Base-by-base conservation (phyloP, 345 rosid genomes). In the Pseudoturritis turrita region DNA sequence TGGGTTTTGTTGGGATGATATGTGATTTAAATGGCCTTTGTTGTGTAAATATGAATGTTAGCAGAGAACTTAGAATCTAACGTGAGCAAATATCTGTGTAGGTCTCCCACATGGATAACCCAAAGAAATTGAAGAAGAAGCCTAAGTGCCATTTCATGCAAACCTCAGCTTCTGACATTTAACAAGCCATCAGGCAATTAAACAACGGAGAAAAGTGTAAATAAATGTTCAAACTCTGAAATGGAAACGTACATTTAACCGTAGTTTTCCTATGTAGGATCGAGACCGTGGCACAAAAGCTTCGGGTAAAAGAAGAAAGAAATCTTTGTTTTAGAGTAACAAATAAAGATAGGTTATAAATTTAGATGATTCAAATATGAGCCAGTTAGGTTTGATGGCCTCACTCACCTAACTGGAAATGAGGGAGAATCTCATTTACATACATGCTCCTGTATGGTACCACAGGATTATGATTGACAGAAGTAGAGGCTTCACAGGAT, bases 31-130 rank as follows among this genome's bases (percentile, higher is more conserved):
- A 55, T 39, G 26, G 35, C 19, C 31, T 56, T 73, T 35, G 23
- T 31, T 58, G n/a, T 35, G 55, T 53, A 55, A 44, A 63, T 41
- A 23, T 56, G 64, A 28, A 18, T 45, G 1, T 15, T 41, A 41
- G 41, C n/a, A 43, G 33, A 29, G 2, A n/a, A 35, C 9, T 6
- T 71, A 10, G 53, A 72, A 62, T 52, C 69, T 76, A 31, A 68
- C 5, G 10, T 40, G 45, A 33, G 18, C 17, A 22, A 63, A 21
- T 28, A 25, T 52, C 17, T 44, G 14, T 77, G 52, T 81, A 89
- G 90, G 86, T 86, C 59, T 89, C 88, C 1, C 87, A 73, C 78
- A 77, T 73, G 78, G 88, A 78, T 54, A 75, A 74, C n/a, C 72
- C 74, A 10, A 85, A 77, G 83, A 84, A 68, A 67, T 63, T 68